Evolutionary conservation across 495 filamentous ascomycete genomes (phyloP).

Genomic region (Penicillium macrosclerotiorum): DNA sequence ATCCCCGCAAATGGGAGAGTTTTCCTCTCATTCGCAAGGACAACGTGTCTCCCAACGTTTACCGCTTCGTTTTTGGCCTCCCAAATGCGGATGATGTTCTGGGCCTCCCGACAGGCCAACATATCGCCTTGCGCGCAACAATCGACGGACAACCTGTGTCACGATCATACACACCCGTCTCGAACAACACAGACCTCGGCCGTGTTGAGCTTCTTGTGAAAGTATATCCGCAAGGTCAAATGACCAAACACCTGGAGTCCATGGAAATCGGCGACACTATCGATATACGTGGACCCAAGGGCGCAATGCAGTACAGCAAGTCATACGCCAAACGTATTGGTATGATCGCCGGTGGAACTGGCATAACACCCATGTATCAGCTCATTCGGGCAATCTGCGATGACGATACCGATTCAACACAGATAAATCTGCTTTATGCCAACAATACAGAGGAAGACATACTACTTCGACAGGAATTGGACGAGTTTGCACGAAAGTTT

Average conservation of each 20-base stretch:
- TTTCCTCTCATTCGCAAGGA: slow-evolving; percentile 46
- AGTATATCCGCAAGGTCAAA: slow-evolving; percentile 35
- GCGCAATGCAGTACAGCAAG: slow-evolving; percentile 37
- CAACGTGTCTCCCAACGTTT: slow-evolving; percentile 42
- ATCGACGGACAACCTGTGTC: slow-evolving; percentile 34
- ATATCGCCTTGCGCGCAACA: slow-evolving; percentile 36
- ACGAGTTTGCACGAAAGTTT: slow-evolving; percentile 39
- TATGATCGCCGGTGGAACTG: slow-evolving; percentile 39
- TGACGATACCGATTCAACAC: slow-evolving; percentile 41
- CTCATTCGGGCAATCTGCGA: slow-evolving; percentile 48
- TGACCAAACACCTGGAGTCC: slow-evolving; percentile 38
- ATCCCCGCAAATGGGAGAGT: no score
- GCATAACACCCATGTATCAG: slow-evolving; percentile 54
- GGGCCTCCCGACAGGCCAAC: slow-evolving; percentile 52
- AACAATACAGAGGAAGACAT: slow-evolving; percentile 35
- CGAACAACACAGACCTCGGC: slow-evolving; percentile 41
- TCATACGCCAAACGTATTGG: slow-evolving; percentile 32
- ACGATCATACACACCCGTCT: slow-evolving; percentile 37
- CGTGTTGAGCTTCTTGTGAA: slow-evolving; percentile 41
- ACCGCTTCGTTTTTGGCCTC: slow-evolving; percentile 45
- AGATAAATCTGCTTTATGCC: slow-evolving; percentile 42
- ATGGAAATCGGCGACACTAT: slow-evolving; percentile 38
- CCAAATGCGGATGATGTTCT: slow-evolving; percentile 37
- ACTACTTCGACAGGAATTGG: slow-evolving; percentile 41
- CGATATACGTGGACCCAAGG: slow-evolving; percentile 43